Percentiles rank a stretch among this genome's conserved stretches.
Evolutionary conservation across 306 rosid species (phyloP).

Genomic region (Inga oerstediana): DNA sequence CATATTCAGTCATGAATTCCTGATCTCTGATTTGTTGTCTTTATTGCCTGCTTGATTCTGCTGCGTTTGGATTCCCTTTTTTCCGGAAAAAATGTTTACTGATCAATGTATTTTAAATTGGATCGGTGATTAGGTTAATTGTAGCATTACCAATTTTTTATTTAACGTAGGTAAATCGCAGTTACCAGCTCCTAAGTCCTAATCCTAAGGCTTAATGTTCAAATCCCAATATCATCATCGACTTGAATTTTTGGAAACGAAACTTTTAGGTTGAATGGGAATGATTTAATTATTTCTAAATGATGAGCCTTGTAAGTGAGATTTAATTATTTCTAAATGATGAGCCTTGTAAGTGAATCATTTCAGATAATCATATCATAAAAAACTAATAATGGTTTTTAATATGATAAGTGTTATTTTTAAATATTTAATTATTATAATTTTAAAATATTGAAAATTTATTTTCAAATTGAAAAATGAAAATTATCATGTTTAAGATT

Average conservation of each 20-base stretch:
- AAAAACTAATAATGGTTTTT: too few species aligned
- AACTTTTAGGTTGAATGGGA: not conserved
- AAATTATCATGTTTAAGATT: not conserved
- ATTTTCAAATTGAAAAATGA: not conserved
- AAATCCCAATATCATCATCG: not conserved
- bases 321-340: not conserved
- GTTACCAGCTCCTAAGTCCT: not conserved
- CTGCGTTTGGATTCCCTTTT: too few species aligned
- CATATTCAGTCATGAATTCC: not conserved
- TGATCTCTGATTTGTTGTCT: not conserved
- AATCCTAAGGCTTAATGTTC: not conserved
- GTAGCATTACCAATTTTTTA: not conserved
- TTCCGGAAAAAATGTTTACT: not conserved
- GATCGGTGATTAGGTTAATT: not conserved
- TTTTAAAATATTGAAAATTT: not conserved
- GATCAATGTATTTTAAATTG: not conserved
- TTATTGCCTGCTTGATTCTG: not conserved
- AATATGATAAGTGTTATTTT: too few species aligned
- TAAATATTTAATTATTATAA: not conserved
- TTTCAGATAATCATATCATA: not conserved
- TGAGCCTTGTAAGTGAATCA: not conserved
- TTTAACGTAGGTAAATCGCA: not conserved
- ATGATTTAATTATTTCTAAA: too few species aligned
- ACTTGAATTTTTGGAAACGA: not conserved
- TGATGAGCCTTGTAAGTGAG: not conserved